phyloP scores from a whole-genome alignment of 345 rosid genomes.

The Pugionium dolabratum region DNA sequence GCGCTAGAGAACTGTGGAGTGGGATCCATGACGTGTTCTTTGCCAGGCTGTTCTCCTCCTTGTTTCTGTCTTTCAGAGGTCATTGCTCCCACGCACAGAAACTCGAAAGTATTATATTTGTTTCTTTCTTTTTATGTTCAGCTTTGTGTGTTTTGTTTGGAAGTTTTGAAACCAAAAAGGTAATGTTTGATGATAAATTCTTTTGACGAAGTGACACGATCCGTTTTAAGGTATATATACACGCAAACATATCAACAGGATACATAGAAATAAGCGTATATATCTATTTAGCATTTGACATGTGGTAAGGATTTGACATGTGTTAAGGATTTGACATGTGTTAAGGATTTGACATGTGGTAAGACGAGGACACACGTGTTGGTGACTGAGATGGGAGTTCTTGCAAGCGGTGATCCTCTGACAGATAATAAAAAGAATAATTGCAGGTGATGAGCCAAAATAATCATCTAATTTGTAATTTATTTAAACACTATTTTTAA shows the following conservation, averaged over 20 bases:
- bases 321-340: no score
- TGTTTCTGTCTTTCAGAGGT: conserved; percentile 46
- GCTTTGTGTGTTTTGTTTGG: conserved; percentile 20
- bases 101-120: conserved; percentile 42
- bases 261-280: conserved; percentile 6
- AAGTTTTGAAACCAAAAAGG: conserved; percentile 2
- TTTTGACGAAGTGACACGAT: conserved; percentile 20
- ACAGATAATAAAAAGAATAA: no score
- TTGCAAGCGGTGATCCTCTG: conserved; percentile 26
- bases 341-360: background rate
- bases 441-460: no score
- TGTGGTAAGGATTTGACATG: background rate
- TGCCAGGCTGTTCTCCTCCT: conserved; percentile 65
- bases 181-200: conserved; percentile 18
- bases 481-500: no score
- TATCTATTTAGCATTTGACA: background rate
- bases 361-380: conserved; percentile 31
- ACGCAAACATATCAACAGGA: background rate
- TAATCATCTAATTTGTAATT: no score
- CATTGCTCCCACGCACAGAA: conserved; percentile 47
- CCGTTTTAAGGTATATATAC: conserved; percentile 28
- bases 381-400: conserved; percentile 7
- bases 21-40: conserved; percentile 68
- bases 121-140: conserved; percentile 20
- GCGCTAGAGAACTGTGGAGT: conserved; percentile 51